Evolutionary conservation across 2,329 filamentous ascomycete species (phyloP).

Genomic region (Exserohilum rostratum): DNA sequence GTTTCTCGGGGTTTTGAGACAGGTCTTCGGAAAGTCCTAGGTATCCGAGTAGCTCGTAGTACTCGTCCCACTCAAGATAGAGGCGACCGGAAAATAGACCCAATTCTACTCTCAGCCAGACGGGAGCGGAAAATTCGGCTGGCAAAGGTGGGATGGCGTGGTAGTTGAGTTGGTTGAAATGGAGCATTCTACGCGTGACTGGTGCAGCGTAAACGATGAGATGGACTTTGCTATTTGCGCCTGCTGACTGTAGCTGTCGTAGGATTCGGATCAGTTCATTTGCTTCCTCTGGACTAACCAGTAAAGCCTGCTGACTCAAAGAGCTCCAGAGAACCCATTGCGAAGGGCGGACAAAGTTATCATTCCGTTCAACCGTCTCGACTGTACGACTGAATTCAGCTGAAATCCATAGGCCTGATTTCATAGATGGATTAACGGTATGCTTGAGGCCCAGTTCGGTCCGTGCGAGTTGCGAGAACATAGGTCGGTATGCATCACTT

Average conservation of each 20-base stretch:
- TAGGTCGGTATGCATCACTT: slow-evolving; percentile 48
- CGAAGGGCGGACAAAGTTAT: slow-evolving; percentile 57
- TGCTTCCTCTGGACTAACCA: slow-evolving; percentile 69
- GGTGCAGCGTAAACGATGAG: slow-evolving; percentile 66
- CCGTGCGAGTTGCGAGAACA: slow-evolving; percentile 51
- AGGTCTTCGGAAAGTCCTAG: slow-evolving; percentile 24
- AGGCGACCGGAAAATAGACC: slow-evolving; percentile 66
- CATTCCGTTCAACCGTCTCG: slow-evolving; percentile 43
- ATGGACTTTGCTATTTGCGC: slow-evolving; percentile 38
- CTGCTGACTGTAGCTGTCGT: slow-evolving; percentile 5
- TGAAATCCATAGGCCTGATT: slow-evolving; percentile 49
- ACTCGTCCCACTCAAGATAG: slow-evolving; percentile 62
- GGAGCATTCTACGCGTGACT: slow-evolving; percentile 64
- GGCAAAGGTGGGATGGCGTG: slow-evolving; percentile 60
- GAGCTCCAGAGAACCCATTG: slow-evolving; percentile 67
- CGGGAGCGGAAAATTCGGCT: slow-evolving; percentile 50
- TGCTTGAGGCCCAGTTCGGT: slow-evolving; percentile 50
- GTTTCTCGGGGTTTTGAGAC: slow-evolving; percentile 3
- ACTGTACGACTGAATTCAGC: slow-evolving; percentile 59
- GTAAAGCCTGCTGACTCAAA: slow-evolving; percentile 55
- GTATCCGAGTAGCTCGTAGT: slow-evolving; percentile 33
- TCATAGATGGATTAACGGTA: slow-evolving; percentile 13
- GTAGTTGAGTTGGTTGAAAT: slow-evolving; percentile 62
- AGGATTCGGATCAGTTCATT: slow-evolving; percentile 60
- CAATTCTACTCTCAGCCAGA: slow-evolving; percentile 63